Conservation (phyloP, 2,329 filamentous ascomycete species). For the Leptodontidium sp. region DNA sequence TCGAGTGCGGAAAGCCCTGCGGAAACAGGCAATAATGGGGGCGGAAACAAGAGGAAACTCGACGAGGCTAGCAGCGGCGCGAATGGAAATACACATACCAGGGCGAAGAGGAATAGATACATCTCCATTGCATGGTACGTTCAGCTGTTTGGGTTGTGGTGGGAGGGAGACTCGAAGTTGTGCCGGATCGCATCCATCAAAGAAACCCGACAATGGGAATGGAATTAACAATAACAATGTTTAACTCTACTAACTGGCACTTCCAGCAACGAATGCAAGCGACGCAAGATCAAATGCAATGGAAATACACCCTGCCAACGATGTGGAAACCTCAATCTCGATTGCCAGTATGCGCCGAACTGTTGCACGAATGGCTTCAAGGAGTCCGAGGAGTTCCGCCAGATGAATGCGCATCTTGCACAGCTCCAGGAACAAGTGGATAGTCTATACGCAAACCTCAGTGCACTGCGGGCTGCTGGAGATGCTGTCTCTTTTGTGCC, state of each 20-base stretch:
- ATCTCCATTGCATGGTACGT: constrained; percentile 49
- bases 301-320: constrained; percentile 73
- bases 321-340: constrained; percentile 72
- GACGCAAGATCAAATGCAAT: constrained; percentile 80
- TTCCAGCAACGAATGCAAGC: constrained; percentile 72
- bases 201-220: not conserved
- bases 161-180: not conserved
- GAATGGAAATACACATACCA: constrained; percentile 41
- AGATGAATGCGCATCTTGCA: constrained; percentile 77
- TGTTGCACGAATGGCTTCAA: constrained; percentile 83
- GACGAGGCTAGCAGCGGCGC: constrained; percentile 34
- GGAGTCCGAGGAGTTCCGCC: constrained; percentile 89
- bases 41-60: constrained; percentile 46
- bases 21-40: constrained; percentile 37
- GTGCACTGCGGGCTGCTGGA: constrained; percentile 49
- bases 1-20: constrained; percentile 46
- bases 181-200: not conserved
- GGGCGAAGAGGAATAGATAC: constrained; percentile 48
- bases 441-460: constrained; percentile 76
- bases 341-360: constrained; percentile 72
- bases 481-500: constrained; percentile 34
- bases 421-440: constrained; percentile 86
- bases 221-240: not conserved
- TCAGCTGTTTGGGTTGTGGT: not conserved
- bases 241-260: constrained; percentile 17